Percentiles rank a stretch among this genome's conserved stretches.
phyloP scores from a whole-genome alignment of 768 basidiomycete species.

The Panellus pusillus region DNA sequence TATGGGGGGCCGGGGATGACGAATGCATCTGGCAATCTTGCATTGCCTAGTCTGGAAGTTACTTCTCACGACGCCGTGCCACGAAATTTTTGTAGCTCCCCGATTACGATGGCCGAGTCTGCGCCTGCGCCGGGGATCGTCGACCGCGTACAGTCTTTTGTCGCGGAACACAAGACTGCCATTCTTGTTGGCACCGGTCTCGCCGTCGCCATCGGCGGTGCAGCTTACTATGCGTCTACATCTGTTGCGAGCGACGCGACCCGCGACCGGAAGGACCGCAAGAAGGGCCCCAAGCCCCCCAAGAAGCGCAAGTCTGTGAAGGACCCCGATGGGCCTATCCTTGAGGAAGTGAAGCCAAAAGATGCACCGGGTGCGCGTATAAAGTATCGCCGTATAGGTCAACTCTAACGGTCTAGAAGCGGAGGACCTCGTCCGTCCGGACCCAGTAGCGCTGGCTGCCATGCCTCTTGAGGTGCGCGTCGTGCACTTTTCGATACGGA shows the following conservation, averaged over 20 bases:
- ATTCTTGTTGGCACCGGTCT: constrained; percentile 72
- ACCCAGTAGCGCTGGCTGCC: constrained; percentile 54
- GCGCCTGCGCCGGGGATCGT: constrained; percentile 33
- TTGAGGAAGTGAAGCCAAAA: constrained; percentile 70
- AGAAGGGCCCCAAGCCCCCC: constrained; percentile 44
- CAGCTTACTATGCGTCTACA: constrained; percentile 72
- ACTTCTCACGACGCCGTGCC: background rate
- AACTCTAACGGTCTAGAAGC: constrained; percentile 31
- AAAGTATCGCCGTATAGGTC: constrained; percentile 16
- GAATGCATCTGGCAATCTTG: too few relatives aligned
- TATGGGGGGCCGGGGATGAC: too few relatives aligned
- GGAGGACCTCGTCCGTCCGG: constrained; percentile 37
- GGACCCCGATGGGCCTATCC: constrained; percentile 68
- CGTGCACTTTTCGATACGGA: constrained; percentile 11
- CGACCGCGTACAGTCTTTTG: constrained; percentile 67
- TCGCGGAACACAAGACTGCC: constrained; percentile 78
- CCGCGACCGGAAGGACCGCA: constrained; percentile 31
- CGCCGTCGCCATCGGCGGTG: constrained; percentile 70
- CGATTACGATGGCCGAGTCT: constrained; percentile 10
- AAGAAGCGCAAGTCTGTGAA: constrained; percentile 61
- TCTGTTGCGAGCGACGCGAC: constrained; percentile 38
- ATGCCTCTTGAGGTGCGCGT: constrained; percentile 58
- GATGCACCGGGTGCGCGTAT: constrained; percentile 28
- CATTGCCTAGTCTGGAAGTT: too few relatives aligned
- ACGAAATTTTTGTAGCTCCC: constrained; percentile 14